These are phyloP conservation scores for Yarrowia osloensis DNA, from an alignment of 805 yeast genomes.

Conservation along the genomic window DNA sequence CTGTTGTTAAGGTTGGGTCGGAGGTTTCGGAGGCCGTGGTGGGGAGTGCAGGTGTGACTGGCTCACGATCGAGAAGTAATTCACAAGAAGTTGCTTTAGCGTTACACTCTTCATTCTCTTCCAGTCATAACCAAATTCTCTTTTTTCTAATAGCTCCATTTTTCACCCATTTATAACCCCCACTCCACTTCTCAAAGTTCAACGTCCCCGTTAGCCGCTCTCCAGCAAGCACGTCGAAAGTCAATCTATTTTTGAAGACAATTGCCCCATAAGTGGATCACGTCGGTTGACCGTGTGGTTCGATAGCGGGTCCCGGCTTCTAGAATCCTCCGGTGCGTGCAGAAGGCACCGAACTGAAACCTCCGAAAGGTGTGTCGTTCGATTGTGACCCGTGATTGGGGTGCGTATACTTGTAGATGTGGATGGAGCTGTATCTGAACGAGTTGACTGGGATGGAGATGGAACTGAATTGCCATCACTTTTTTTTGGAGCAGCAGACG, in stretches of 20 bases:
- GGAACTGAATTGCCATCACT: no score
- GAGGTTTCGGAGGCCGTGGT: background rate
- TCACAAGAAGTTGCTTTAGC: no score
- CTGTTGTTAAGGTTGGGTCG: background rate
- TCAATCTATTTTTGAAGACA: background rate
- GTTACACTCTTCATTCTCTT: background rate
- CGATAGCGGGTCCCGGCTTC: background rate
- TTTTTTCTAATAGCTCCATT: no score
- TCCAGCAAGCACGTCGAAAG: background rate
- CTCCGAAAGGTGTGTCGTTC: background rate
- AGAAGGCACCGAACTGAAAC: background rate
- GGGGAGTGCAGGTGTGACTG: background rate
- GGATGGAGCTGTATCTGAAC: no score
- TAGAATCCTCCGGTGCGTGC: background rate
- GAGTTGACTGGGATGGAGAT: no score
- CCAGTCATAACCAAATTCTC: background rate
- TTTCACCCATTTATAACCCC: background rate
- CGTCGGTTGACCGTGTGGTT: background rate
- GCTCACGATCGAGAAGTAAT: no score
- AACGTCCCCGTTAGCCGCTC: background rate
- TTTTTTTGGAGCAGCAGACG: no score
- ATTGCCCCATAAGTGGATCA: slow-evolving; percentile 7
- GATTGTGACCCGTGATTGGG: no score
- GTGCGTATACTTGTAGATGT: no score
- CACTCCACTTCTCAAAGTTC: background rate